A percentile compares a stretch with the other conserved stretches of the same genome.
Conservation (phyloP, 805 yeast species). For the Myxozyma geophila region DNA sequence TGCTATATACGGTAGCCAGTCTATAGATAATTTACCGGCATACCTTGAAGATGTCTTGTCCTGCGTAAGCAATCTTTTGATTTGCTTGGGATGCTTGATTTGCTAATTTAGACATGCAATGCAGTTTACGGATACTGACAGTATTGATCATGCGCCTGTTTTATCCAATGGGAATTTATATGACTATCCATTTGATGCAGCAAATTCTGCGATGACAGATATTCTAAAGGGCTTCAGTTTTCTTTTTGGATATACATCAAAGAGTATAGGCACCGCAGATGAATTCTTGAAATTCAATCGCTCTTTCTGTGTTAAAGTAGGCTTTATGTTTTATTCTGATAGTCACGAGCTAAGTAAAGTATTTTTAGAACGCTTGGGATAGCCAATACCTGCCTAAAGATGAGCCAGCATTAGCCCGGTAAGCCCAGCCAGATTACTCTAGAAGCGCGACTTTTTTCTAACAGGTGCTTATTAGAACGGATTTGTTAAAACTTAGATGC, state of each 20-base stretch:
- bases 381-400: conserved; percentile 53
- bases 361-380: conserved; percentile 42
- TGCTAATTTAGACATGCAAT: background rate
- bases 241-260: conserved; percentile 86
- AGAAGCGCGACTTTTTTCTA: background rate
- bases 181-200: conserved; percentile 70
- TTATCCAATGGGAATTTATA: conserved; percentile 74
- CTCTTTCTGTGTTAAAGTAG: conserved; percentile 63
- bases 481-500: conserved; percentile 71
- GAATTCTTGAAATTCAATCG: conserved; percentile 83
- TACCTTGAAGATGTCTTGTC: conserved; percentile 70
- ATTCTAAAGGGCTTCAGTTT: conserved; percentile 97
- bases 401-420: conserved; percentile 85
- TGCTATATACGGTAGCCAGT: conserved; percentile 94
- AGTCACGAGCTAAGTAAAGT: background rate
- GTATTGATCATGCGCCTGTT: too few species aligned
- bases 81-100: background rate
- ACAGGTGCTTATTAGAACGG: conserved; percentile 49
- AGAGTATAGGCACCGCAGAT: conserved; percentile 85
- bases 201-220: conserved; percentile 86
- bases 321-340: conserved; percentile 51
- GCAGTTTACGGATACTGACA: conserved; percentile 49
- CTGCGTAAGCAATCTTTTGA: conserved; percentile 12
- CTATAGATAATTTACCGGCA: conserved; percentile 91
- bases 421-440: background rate